These are phyloP conservation scores for Mimosa bimucronata DNA, from an alignment of 306 rosid genomes.

Conservation along the genomic window DNA sequence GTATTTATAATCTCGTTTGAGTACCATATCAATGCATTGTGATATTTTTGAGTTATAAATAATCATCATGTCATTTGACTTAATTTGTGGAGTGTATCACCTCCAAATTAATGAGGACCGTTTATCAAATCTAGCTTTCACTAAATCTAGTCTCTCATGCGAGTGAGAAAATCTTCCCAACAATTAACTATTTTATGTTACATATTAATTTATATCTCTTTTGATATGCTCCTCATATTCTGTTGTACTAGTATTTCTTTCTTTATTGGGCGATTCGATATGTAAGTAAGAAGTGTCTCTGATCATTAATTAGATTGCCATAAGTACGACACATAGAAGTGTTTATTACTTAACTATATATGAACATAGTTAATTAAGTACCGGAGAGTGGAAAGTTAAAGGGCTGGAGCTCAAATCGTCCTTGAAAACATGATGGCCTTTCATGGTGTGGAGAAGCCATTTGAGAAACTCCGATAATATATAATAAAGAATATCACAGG, in stretches of 20 bases:
- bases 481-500: slow-evolving; percentile 19
- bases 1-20: background rate
- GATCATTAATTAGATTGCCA: background rate
- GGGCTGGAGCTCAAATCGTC: too few relatives aligned
- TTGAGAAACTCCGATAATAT: background rate
- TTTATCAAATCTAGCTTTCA: background rate
- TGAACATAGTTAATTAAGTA: too few relatives aligned
- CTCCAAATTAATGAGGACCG: slow-evolving; percentile 25
- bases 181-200: background rate
- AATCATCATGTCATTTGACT: slow-evolving; percentile 41
- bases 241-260: background rate
- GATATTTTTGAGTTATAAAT: slow-evolving; percentile 2
- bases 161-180: background rate
- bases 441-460: background rate
- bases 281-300: background rate
- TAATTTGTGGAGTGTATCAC: slow-evolving; percentile 24
- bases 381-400: background rate
- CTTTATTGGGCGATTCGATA: background rate
- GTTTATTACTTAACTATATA: too few relatives aligned
- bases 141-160: background rate
- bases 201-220: background rate
- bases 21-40: background rate
- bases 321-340: background rate
- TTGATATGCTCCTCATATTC: background rate
- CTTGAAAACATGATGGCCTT: background rate